Conservation (phyloP, 106 monocot genomes). For the Phalaenopsis equestris region DNA sequence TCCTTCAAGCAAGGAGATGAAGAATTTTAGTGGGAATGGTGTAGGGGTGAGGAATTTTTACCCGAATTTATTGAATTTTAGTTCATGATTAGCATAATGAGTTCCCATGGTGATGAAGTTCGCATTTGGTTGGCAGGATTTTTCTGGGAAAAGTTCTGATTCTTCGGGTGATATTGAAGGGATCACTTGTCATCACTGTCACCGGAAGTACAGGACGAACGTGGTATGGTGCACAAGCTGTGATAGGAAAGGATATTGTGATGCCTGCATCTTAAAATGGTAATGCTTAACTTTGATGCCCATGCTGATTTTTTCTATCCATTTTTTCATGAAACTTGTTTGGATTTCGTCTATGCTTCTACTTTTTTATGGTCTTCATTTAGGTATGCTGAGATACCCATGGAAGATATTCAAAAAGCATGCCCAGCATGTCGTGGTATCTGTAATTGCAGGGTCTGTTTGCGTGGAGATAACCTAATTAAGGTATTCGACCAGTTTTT, state of each 20-base stretch:
- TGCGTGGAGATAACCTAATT: constrained; percentile 65
- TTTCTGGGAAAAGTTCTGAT: constrained; percentile 41
- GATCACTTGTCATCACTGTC: constrained; percentile 81
- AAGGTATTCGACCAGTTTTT: constrained; percentile 38
- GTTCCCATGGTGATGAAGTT: neutral
- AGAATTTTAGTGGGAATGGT: constrained; percentile 19
- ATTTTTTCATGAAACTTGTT: neutral
- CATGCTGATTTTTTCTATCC: neutral
- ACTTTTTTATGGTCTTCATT: neutral
- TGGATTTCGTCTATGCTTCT: neutral
- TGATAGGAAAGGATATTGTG: constrained; percentile 71
- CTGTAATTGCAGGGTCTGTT: constrained; percentile 74
- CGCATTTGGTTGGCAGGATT: constrained; percentile 21
- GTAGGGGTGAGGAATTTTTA: constrained; percentile 24
- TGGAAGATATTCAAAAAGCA: constrained; percentile 63
- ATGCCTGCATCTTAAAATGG: constrained; percentile 67
- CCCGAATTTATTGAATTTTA: neutral
- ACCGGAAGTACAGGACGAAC: constrained; percentile 36
- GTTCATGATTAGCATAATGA: neutral
- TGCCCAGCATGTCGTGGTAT: constrained; percentile 91
- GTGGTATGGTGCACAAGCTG: constrained; percentile 69
- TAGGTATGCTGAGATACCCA: constrained; percentile 68
- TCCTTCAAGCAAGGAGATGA: constrained; percentile 23
- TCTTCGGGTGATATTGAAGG: constrained; percentile 40
- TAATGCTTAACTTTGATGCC: constrained; percentile 12